phyloP scores from a whole-genome alignment of 768 basidiomycete species.

The Boletellus ananas region DNA sequence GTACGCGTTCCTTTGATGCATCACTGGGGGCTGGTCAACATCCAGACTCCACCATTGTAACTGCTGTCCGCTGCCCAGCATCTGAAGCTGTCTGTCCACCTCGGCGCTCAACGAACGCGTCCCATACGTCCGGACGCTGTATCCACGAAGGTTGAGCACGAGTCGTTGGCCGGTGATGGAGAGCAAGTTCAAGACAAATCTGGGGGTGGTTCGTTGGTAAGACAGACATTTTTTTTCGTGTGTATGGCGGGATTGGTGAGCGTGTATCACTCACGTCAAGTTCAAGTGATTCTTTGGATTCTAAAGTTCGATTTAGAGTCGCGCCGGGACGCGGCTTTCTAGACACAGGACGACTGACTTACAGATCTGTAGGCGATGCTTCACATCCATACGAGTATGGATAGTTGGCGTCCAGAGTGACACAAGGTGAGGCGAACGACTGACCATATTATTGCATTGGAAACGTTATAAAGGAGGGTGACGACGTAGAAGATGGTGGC shows the following conservation, averaged over 20 bases:
- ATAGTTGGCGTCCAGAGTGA: not conserved
- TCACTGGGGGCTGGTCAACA: not conserved
- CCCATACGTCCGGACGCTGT: not conserved
- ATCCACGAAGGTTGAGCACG: constrained; percentile 15
- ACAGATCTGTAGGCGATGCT: not conserved
- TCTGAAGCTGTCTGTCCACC: constrained; percentile 14
- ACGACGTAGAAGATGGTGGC: constrained; percentile 5
- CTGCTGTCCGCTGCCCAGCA: not conserved
- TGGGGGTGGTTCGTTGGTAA: not conserved
- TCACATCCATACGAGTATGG: not conserved
- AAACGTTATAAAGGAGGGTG: not conserved
- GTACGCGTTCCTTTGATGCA: too few species aligned
- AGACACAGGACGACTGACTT: not conserved
- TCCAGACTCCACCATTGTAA: not conserved
- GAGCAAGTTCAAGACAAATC: constrained; percentile 10
- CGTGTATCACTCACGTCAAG: not conserved
- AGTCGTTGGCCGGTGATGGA: constrained; percentile 21
- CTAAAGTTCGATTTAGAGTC: not conserved
- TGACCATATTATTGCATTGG: constrained; percentile 1
- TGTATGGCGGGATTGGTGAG: too few species aligned
- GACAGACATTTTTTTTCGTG: too few species aligned
- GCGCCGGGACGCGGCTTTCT: too few species aligned
- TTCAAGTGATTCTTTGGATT: not conserved
- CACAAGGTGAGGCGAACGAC: not conserved
- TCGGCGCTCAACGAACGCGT: constrained; percentile 10